phyloP scores from a whole-genome alignment of 371 early-diverging fungal species.

The Umbelopsis sp. region DNA sequence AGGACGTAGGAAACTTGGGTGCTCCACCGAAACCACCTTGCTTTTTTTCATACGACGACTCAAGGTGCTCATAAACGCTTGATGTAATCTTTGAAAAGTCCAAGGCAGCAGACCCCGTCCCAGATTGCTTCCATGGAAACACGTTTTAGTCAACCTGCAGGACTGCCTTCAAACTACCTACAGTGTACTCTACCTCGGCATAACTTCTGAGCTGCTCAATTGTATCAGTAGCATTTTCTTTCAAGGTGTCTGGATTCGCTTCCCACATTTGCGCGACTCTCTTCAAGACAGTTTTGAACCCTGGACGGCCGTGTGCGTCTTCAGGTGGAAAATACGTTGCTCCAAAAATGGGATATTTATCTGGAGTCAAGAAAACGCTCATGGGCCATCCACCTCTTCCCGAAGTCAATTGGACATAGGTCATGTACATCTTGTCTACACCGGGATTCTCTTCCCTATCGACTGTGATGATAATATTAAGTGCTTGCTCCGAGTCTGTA shows the following conservation, averaged over 20 bases:
- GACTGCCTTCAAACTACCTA: not conserved
- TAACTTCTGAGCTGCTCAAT: conserved; percentile 46
- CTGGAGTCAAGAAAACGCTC: conserved; percentile 68
- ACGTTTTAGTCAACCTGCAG: not conserved
- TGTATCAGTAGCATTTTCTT: conserved; percentile 40
- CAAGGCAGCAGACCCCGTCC: not conserved
- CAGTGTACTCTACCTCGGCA: conserved; percentile 28
- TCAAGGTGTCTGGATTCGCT: conserved; percentile 41
- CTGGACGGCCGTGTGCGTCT: conserved; percentile 54
- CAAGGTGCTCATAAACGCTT: conserved; percentile 40
- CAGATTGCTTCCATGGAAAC: not conserved
- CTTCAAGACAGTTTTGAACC: conserved; percentile 53
- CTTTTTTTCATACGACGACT: conserved; percentile 45
- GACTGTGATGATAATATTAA: conserved; percentile 21
- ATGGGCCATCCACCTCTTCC: conserved; percentile 74
- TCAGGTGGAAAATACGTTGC: conserved; percentile 71
- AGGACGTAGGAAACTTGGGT: conserved; percentile 73
- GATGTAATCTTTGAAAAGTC: conserved; percentile 22
- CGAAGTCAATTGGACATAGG: conserved; percentile 46
- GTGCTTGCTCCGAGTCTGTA: not conserved
- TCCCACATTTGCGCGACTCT: conserved; percentile 54
- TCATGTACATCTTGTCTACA: conserved; percentile 72
- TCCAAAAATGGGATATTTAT: conserved; percentile 68
- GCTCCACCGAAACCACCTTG: conserved; percentile 66
- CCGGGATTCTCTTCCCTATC: conserved; percentile 69